These are phyloP conservation scores for Kodamaea nitidulidarum DNA, from an alignment of 805 yeast genomes.

Conservation along the genomic window DNA sequence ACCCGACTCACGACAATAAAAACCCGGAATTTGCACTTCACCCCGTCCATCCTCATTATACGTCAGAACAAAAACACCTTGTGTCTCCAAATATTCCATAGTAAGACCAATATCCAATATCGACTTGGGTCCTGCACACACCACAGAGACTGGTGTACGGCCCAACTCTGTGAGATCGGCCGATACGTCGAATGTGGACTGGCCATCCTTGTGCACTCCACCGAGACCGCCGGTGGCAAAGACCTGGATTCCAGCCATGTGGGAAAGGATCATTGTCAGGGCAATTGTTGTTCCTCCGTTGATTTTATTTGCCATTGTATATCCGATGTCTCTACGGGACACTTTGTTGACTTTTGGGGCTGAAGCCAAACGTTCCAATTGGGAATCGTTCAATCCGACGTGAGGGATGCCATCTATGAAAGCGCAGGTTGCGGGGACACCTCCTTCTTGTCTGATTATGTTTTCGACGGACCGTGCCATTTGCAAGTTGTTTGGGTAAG, in stretches of 20 bases:
- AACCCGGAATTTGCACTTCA: conserved; percentile 62
- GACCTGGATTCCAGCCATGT: conserved; percentile 70
- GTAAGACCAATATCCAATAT: conserved; percentile 78
- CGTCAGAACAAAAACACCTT: conserved; percentile 84
- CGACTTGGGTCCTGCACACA: conserved; percentile 88
- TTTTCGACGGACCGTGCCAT: conserved; percentile 72
- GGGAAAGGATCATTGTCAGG: conserved; percentile 78
- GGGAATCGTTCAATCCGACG: conserved; percentile 55
- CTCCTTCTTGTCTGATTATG: conserved; percentile 57
- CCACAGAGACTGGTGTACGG: conserved; percentile 81
- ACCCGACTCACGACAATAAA: conserved; percentile 74
- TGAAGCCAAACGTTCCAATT: conserved; percentile 50
- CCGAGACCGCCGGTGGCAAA: conserved; percentile 95
- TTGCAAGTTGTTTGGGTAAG: conserved; percentile 67
- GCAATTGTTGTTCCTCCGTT: conserved; percentile 91
- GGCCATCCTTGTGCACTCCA: conserved; percentile 82
- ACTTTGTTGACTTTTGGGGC: conserved; percentile 49
- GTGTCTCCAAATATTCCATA: conserved; percentile 82
- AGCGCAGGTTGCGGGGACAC: conserved; percentile 82
- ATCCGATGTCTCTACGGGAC: conserved; percentile 76
- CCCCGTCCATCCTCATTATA: conserved; percentile 45
- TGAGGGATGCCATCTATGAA: conserved; percentile 66
- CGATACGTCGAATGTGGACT: conserved; percentile 70
- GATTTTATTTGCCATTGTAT: conserved; percentile 56
- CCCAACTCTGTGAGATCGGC: conserved; percentile 86